Evolutionary conservation across 2,329 filamentous ascomycete genomes (phyloP).

Genomic region (Neopestalotiopsis clavispora): DNA sequence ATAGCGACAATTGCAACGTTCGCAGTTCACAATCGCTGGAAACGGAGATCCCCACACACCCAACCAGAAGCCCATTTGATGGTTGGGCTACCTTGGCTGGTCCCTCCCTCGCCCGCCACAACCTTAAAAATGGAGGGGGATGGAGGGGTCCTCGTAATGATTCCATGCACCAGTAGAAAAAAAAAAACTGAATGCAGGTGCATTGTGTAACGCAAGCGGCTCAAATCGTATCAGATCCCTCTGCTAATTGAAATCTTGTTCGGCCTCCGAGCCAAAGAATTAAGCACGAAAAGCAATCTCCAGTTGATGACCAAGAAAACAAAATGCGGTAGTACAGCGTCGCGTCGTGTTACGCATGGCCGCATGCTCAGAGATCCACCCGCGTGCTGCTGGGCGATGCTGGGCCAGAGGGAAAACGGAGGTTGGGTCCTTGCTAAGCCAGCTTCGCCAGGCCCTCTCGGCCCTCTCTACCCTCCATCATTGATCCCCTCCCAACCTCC

Average conservation of each 20-base stretch:
- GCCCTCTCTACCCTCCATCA: background rate
- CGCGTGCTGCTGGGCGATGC: background rate
- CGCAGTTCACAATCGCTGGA: background rate
- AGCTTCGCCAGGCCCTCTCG: background rate
- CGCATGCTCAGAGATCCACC: background rate
- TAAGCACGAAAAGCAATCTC: background rate
- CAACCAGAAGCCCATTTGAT: background rate
- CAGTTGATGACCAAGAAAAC: background rate
- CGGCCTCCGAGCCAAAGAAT: background rate
- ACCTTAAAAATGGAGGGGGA: background rate
- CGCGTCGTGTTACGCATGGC: background rate
- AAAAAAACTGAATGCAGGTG: background rate
- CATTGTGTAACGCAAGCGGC: background rate
- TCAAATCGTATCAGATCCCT: background rate
- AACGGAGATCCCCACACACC: background rate
- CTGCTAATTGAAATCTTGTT: background rate
- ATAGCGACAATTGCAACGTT: background rate
- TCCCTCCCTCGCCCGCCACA: background rate
- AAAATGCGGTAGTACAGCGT: background rate
- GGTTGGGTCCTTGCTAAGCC: background rate
- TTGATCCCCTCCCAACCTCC: background rate
- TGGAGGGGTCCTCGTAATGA: background rate
- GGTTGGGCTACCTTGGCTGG: background rate
- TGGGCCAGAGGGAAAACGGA: background rate
- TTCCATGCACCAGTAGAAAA: background rate